Conservation (phyloP, 257 asterid genomes). For the Echites panduratus region DNA sequence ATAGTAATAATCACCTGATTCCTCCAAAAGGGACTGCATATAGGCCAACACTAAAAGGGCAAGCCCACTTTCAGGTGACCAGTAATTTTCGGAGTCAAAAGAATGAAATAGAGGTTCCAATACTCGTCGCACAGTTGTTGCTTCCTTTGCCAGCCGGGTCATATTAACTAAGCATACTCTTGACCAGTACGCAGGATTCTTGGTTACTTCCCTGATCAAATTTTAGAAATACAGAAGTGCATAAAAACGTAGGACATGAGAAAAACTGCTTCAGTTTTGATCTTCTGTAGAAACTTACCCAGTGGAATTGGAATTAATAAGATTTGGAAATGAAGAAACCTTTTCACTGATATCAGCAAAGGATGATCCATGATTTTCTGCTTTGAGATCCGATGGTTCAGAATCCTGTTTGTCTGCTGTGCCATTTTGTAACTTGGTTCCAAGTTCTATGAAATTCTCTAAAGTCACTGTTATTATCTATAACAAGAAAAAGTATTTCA, state of each 20-base stretch:
- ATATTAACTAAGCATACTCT: conserved; percentile 37
- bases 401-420: conserved; percentile 16
- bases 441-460: conserved; percentile 37
- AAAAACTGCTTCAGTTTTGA: neutral
- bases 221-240: conserved; percentile 1
- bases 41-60: conserved; percentile 34
- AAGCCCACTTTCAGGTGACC: conserved; percentile 41
- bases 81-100: conserved; percentile 42
- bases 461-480: conserved; percentile 35
- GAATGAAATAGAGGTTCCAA: conserved; percentile 42
- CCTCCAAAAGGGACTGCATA: conserved; percentile 40
- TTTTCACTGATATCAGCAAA: conserved; percentile 32
- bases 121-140: conserved; percentile 46
- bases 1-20: conserved; percentile 30
- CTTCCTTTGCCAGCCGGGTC: conserved; percentile 43
- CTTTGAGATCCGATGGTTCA: conserved; percentile 14
- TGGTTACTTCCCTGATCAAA: conserved; percentile 31
- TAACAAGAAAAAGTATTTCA: conserved; percentile 16
- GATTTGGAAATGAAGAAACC: conserved; percentile 24
- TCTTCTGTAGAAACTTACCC: conserved; percentile 20
- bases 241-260: neutral
- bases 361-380: conserved; percentile 28
- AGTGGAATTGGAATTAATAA: conserved; percentile 23
- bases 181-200: conserved; percentile 45
- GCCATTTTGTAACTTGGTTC: conserved; percentile 20